Conservation (phyloP, 108 stramenopile genomes). For the Cyclostephanos tholiformis region DNA sequence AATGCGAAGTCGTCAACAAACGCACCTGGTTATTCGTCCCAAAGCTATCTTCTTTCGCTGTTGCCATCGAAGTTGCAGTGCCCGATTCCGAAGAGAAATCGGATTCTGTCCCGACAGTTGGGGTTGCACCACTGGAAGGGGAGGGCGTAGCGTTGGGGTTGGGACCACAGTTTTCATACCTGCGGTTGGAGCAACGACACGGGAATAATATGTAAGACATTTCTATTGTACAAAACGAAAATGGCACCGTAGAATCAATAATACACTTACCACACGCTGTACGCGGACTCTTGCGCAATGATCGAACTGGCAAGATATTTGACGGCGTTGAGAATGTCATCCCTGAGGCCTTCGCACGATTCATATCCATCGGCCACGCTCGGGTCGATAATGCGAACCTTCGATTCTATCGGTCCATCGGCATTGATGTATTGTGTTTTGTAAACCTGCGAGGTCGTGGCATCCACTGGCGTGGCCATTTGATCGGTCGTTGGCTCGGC, state of each 20-base stretch:
- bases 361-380: slow-evolving; percentile 35
- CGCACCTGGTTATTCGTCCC: slow-evolving; percentile 50
- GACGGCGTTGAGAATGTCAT: slow-evolving; percentile 49
- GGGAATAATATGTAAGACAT: too few species aligned
- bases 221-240: too few species aligned
- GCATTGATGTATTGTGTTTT: slow-evolving; percentile 23
- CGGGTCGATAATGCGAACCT: slow-evolving; percentile 44
- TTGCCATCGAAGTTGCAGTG: neutral
- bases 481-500: slow-evolving; percentile 9
- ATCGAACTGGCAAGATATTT: slow-evolving; percentile 46
- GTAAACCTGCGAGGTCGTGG: neutral
- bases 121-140: neutral
- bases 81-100: slow-evolving; percentile 1
- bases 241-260: neutral
- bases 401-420: slow-evolving; percentile 36
- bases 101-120: neutral
- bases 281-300: slow-evolving; percentile 24
- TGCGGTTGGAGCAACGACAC: slow-evolving; percentile 8
- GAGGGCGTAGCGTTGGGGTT: slow-evolving; percentile 25
- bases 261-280: slow-evolving; percentile 2
- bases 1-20: neutral
- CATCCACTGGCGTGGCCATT: neutral
- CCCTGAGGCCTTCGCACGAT: slow-evolving; percentile 40
- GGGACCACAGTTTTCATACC: slow-evolving; percentile 33
- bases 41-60: slow-evolving; percentile 42